Base-by-base conservation (phyloP, 352 stramenopile species). In the Saprolegnia diclina region DNA sequence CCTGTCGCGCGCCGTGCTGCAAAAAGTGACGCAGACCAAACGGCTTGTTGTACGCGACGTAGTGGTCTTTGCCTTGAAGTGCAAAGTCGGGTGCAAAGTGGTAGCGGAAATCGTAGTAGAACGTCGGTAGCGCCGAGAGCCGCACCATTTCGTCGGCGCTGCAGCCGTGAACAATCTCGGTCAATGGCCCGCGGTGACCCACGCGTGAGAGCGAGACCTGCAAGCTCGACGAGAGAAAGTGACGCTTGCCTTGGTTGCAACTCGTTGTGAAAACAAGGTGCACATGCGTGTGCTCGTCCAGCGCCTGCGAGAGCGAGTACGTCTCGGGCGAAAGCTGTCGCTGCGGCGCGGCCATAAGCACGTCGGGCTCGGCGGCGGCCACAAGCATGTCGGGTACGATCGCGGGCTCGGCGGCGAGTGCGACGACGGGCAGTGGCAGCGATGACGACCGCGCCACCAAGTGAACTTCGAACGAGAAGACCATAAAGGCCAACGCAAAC, bases 61-160 rank as follows among this genome's bases (percentile, higher is more conserved):
- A 66, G 24, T 66, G 42, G n/a, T 66, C 59, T 6, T 53, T 14
- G 10, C 24, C 40, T 45, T 66, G 59, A 14, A 11, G 19, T 54
- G 45, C 29, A 56, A 54, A 66, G 11, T 66, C 59, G 14, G 59
- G 59, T 16, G 59, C 29, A 56, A 66, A 66, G 56, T 66, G 59
- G 5, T 37, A 9, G 11, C 45, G 59, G 26, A 53, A 66, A 24
- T 66, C 59, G 22, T 24, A 29, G 32, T 66, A 66, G 37, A 66
- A 66, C 5, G 45, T 54, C 32, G 59, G 59, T 2, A 66, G 45
- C 24, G 62, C 56, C 7, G 40, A 13, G 18, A 66, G 10, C 45
- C 5, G 13, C 18, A 24, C 16, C 21, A 54, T 54, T 40, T 66
- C 24, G 9, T 50, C 59, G 18, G 40, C n/a, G 21, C 19, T 56